Evolutionary conservation across 139 green algal species (phyloP), one percentile per base, ranked within the genome.

Genomic region (Spirogloea muscicola): DNA sequence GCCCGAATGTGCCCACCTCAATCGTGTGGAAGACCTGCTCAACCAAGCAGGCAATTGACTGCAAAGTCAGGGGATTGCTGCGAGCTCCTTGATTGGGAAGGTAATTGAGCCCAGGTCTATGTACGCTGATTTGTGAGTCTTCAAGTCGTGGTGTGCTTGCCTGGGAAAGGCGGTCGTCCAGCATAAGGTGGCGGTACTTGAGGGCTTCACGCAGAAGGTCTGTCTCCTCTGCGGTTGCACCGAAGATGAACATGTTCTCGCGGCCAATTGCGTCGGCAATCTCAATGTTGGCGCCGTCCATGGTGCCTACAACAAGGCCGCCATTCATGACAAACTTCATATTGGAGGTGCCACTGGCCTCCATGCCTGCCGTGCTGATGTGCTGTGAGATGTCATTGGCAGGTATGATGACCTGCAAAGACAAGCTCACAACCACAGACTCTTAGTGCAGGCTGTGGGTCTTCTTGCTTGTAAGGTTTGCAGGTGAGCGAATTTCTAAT

Each of bases 301-400:
- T 91, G 61, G 92, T 96, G 72, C 92, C 92, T 33, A 97, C 87
- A 75, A 97, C 92, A 59, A 96, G 87, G 40, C 77, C 89, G 69
- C 94, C 94, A 80, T 99, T 99, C 90, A 99, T 96, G 73, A 88
- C 88, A 87, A 98, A 99, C 90, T 99, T 99, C 94, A 99, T 99
- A 89, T 98, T 98, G 76, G 77, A 88, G 2, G 94, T 99, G 59
- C 94, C 94, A 31, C 82, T 91, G 3, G 94, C 94, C 86, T 98
- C 94, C 55, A 93, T 98, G 82, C 94, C 94, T 1, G 93, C 94
- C 13, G 94, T 98, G 82, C 63, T 88, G 85, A 98, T 98, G 85
- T 99, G 94, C 90, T 99, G 91, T 21, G 75, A 90, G 43, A 97
- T 86, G 86, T 96, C 91, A 3, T 85, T 81, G 18, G 84, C 90